These are phyloP conservation scores for Trametes elegans DNA, from an alignment of 768 basidiomycete genomes.

Conservation along the genomic window DNA sequence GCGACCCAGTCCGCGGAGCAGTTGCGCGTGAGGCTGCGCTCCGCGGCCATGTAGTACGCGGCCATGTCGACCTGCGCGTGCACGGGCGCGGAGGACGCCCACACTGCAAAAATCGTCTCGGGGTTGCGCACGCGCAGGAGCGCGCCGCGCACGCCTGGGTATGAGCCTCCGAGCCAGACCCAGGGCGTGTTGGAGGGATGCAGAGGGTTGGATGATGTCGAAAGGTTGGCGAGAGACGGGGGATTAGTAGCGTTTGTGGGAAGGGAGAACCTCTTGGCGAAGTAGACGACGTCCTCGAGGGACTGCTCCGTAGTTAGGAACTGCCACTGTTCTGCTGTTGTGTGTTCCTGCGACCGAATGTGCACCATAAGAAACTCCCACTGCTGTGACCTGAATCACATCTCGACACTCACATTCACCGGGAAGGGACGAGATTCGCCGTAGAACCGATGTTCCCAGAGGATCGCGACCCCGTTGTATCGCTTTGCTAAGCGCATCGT, in stretches of 20 bases:
- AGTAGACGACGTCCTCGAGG: conserved; percentile 48
- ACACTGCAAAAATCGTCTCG: conserved; percentile 43
- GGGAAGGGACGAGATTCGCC: conserved; percentile 47
- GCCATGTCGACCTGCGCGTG: conserved; percentile 51
- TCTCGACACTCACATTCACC: conserved; percentile 38
- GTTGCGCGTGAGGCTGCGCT: conserved; percentile 47
- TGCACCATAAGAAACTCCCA: no score
- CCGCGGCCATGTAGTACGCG: conserved; percentile 49
- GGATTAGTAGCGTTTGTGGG: not conserved
- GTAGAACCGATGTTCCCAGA: conserved; percentile 53
- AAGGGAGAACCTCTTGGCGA: conserved; percentile 40
- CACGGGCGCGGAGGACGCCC: conserved; percentile 51
- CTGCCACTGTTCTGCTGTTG: conserved; percentile 45
- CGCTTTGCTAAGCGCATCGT: conserved; percentile 47
- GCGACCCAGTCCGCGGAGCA: conserved; percentile 54
- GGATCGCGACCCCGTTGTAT: conserved; percentile 44
- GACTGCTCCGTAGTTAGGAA: conserved; percentile 49
- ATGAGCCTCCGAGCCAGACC: conserved; percentile 50
- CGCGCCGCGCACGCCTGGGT: conserved; percentile 46
- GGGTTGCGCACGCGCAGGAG: conserved; percentile 47
- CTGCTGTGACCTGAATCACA: no score
- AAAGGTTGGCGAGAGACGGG: conserved; percentile 5
- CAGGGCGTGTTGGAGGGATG: conserved; percentile 46
- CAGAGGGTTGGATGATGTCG: conserved; percentile 21
- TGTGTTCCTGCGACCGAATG: conserved; percentile 42